These are phyloP conservation scores for Lathyrus oleraceus DNA, from an alignment of 306 rosid species.

Conservation along the genomic window DNA sequence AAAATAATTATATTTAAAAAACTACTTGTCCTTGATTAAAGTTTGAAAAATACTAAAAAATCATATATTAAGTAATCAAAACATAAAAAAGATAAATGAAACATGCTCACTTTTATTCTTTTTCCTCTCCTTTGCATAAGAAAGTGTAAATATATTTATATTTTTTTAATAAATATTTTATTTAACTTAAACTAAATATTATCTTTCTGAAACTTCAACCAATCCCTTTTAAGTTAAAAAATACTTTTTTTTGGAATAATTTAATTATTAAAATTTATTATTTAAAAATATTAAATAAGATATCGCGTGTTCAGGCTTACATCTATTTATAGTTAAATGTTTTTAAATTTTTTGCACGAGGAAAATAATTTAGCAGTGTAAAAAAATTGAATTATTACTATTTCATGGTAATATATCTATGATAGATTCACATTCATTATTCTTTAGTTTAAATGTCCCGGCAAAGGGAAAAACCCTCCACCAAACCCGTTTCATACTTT, in stretches of 20 bases:
- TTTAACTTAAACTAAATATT: too few species aligned
- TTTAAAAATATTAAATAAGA: too few species aligned
- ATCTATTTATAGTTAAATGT: too few species aligned
- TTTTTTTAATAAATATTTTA: too few species aligned
- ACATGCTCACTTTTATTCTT: neutral
- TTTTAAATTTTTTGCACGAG: neutral
- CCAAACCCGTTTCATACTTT: constrained; percentile 60
- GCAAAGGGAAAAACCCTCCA: constrained; percentile 44
- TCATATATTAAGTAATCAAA: neutral
- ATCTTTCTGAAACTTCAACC: too few species aligned
- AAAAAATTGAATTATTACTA: neutral
- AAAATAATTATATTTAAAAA: neutral
- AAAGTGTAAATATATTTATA: too few species aligned
- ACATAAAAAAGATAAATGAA: neutral
- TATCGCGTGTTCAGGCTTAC: too few species aligned
- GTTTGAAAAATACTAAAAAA: neutral
- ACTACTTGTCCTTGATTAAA: neutral
- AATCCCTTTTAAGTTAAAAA: too few species aligned
- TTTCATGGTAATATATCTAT: neutral
- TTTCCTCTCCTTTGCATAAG: neutral
- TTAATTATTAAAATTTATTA: too few species aligned
- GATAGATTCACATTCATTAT: constrained; percentile 33
- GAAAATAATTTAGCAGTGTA: neutral
- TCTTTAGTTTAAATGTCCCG: constrained; percentile 24
- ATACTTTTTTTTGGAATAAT: too few species aligned